Evolutionary conservation across 495 filamentous ascomycete genomes (phyloP).

Genomic region (Sabuloglossum arenarium): DNA sequence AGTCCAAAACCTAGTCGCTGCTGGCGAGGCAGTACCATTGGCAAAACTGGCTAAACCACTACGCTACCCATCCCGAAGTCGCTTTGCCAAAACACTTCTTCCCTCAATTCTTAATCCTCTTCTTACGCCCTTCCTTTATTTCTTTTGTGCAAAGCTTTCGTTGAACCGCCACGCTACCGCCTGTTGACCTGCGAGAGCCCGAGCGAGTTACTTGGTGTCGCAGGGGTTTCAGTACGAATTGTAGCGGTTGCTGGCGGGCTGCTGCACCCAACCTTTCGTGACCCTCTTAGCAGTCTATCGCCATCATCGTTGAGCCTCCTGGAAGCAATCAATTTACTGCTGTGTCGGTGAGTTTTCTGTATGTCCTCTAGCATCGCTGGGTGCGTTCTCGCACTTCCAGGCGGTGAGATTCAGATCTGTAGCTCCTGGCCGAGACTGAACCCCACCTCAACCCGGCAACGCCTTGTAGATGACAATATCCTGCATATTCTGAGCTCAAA

Average conservation of each 20-base stretch:
- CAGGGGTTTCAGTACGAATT: neutral
- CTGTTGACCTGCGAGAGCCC: neutral
- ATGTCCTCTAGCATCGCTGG: neutral
- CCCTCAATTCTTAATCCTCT: neutral
- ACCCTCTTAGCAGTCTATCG: neutral
- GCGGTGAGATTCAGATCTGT: neutral
- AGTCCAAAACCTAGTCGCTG: neutral
- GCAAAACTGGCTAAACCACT: neutral
- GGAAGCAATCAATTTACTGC: neutral
- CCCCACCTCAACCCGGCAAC: neutral
- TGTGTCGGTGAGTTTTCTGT: slow-evolving; percentile 1
- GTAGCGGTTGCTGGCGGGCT: neutral
- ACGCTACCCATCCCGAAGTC: neutral
- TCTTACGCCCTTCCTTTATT: neutral
- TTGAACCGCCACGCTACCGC: neutral
- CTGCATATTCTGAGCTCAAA: neutral
- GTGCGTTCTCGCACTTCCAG: neutral
- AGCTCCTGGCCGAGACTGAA: neutral
- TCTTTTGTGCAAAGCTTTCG: slow-evolving; percentile 2
- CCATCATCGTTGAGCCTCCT: neutral
- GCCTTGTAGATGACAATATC: neutral
- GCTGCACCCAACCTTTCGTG: neutral
- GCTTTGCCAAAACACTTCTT: neutral
- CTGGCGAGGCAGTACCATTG: neutral
- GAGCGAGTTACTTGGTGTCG: neutral